Conservation (phyloP, 2,329 filamentous ascomycete species). For the Fusarium beomiforme region DNA sequence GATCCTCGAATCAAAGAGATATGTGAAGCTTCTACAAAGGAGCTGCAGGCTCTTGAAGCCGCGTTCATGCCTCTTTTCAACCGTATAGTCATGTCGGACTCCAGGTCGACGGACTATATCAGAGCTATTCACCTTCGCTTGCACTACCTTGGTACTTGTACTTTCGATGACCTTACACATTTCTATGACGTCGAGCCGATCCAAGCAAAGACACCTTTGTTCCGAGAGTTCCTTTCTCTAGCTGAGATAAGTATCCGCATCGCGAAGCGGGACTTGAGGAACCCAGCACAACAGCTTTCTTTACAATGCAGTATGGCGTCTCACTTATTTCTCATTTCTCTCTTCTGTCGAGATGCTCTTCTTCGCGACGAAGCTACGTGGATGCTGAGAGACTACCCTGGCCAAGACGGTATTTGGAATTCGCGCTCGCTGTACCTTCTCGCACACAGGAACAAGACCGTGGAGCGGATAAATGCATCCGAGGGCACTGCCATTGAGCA, state of each 20-base stretch:
- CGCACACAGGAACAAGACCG: conserved; percentile 37
- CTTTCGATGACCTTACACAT: conserved; percentile 43
- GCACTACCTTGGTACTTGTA: conserved; percentile 40
- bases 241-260: conserved; percentile 40
- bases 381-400: conserved; percentile 48
- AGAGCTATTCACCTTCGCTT: conserved; percentile 48
- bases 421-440: conserved; percentile 42
- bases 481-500: conserved; percentile 46
- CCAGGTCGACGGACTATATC: conserved; percentile 42
- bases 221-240: conserved; percentile 48
- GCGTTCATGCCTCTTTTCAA: conserved; percentile 50
- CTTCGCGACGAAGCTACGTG: conserved; percentile 46
- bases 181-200: conserved; percentile 39
- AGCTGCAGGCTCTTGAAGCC: conserved; percentile 35
- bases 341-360: conserved; percentile 47
- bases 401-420: conserved; percentile 48
- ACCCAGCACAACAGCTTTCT: conserved; percentile 30
- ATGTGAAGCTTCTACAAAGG: conserved; percentile 1
- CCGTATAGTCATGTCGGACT: conserved; percentile 40
- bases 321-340: conserved; percentile 35
- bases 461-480: conserved; percentile 43
- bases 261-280: conserved; percentile 16
- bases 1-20: conserved; percentile 25
- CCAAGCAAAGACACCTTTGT: conserved; percentile 39
- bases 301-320: conserved; percentile 45